Conservation (phyloP, 345 rosid genomes). For the Brassica cretica region DNA sequence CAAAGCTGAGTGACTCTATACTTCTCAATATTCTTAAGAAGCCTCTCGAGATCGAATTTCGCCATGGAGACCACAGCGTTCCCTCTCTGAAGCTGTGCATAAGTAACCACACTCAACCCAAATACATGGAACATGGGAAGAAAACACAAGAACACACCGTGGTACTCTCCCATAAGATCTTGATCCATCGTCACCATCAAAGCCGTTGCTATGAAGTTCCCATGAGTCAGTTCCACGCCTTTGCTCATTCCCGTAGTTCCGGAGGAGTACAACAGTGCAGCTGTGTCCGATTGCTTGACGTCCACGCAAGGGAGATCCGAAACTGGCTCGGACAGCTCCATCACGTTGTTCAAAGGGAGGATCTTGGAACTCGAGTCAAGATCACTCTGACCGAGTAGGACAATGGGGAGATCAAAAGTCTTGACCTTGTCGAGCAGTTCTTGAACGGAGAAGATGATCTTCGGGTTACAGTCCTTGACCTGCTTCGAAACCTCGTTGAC, state of each 20-base stretch:
- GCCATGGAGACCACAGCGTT: constrained; percentile 61
- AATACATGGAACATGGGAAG: constrained; percentile 96
- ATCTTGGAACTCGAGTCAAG: constrained; percentile 37
- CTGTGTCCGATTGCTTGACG: constrained; percentile 63
- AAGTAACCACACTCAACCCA: constrained; percentile 57
- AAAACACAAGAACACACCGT: constrained; percentile 56
- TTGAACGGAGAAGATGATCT: constrained; percentile 58
- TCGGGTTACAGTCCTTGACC: constrained; percentile 67
- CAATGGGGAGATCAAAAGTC: constrained; percentile 55
- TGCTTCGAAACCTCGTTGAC: constrained; percentile 65
- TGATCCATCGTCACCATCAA: constrained; percentile 52
- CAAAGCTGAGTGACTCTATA: constrained; percentile 67
- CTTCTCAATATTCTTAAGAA: constrained; percentile 58
- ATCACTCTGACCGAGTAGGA: constrained; percentile 47
- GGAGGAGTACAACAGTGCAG: constrained; percentile 75
- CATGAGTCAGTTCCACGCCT: constrained; percentile 85
- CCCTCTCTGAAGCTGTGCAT: constrained; percentile 66
- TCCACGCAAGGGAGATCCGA: constrained; percentile 49
- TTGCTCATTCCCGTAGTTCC: constrained; percentile 89
- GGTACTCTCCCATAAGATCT: constrained; percentile 53
- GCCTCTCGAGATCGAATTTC: constrained; percentile 60
- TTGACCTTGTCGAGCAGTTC: constrained; percentile 62
- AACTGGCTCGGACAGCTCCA: constrained; percentile 47
- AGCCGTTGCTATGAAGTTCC: constrained; percentile 73
- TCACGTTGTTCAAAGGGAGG: constrained; percentile 47